phyloP scores from a whole-genome alignment of 2,329 filamentous ascomycete genomes.

The Elsinoe arachidis region DNA sequence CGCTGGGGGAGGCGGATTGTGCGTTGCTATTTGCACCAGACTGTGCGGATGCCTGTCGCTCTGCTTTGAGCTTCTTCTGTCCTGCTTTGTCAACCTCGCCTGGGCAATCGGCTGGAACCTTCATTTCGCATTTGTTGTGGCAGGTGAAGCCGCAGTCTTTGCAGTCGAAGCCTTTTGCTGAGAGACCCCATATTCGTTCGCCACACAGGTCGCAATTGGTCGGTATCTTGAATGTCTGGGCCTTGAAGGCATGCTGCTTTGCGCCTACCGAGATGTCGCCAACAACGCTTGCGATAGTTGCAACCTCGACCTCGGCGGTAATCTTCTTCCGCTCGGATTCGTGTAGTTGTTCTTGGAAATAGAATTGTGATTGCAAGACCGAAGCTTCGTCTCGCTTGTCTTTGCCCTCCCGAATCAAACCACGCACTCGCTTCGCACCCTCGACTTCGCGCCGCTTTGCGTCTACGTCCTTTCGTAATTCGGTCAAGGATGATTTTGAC shows the following conservation, averaged over 20 bases:
- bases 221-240: slow-evolving; percentile 98
- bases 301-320: slow-evolving; percentile 85
- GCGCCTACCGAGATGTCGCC: slow-evolving; percentile 89
- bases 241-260: slow-evolving; percentile 94
- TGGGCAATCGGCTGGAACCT: slow-evolving; percentile 90
- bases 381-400: slow-evolving; percentile 86
- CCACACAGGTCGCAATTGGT: slow-evolving; percentile 97
- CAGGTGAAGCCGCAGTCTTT: slow-evolving; percentile 96
- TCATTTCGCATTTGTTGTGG: slow-evolving; percentile 98
- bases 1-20: slow-evolving; percentile 9
- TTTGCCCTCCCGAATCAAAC: slow-evolving; percentile 69
- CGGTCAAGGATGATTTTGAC: slow-evolving; percentile 74
- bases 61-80: slow-evolving; percentile 82
- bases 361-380: slow-evolving; percentile 73
- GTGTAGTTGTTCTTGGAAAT: slow-evolving; percentile 75
- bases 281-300: slow-evolving; percentile 81
- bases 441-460: slow-evolving; percentile 83
- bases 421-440: slow-evolving; percentile 60
- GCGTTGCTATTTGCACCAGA: slow-evolving; percentile 15
- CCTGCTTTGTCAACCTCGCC: slow-evolving; percentile 92
- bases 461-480: slow-evolving; percentile 74
- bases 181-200: slow-evolving; percentile 93
- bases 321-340: slow-evolving; percentile 74
- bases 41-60: slow-evolving; percentile 72
- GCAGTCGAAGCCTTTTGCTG: slow-evolving; percentile 93